A percentile compares a stretch with the other conserved stretches of the same genome.
phyloP scores from a whole-genome alignment of 2,329 filamentous ascomycete species.

The Cladorrhinum sp. region DNA sequence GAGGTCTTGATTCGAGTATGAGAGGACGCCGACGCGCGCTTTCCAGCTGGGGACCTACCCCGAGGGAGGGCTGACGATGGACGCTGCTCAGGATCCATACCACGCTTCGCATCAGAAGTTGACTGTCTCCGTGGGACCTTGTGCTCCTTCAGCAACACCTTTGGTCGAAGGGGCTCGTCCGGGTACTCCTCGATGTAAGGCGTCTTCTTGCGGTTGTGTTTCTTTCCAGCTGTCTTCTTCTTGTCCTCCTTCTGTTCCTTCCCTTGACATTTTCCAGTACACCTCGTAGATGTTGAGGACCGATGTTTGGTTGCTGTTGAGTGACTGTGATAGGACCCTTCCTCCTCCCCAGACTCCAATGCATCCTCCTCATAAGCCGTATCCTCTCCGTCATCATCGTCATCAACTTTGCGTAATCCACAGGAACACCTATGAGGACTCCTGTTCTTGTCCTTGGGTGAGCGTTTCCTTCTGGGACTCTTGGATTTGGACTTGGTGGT shows the following conservation, averaged over 20 bases:
- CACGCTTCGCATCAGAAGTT: slow-evolving; percentile 17
- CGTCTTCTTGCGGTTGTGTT: slow-evolving; percentile 7
- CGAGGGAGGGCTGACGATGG: slow-evolving; percentile 10
- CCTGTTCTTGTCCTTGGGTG: slow-evolving; percentile 17
- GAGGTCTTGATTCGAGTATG: slow-evolving; percentile 9
- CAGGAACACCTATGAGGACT: slow-evolving; percentile 13
- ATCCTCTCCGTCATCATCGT: slow-evolving; percentile 15
- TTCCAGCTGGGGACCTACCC: slow-evolving; percentile 20
- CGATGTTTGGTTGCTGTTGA: neutral
- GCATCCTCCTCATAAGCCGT: slow-evolving; percentile 19
- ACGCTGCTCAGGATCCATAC: slow-evolving; percentile 5
- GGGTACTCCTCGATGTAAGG: slow-evolving; percentile 30
- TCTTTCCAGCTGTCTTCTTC: slow-evolving; percentile 13
- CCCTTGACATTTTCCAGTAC: neutral
- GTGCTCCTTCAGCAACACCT: slow-evolving; percentile 26
- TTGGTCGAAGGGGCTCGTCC: slow-evolving; percentile 20
- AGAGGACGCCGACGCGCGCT: slow-evolving; percentile 11
- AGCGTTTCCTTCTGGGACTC: slow-evolving; percentile 17
- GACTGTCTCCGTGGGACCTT: slow-evolving; percentile 22
- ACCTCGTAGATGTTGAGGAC: neutral
- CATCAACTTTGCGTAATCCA: neutral
- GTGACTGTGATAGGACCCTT: neutral
- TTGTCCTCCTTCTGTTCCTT: slow-evolving; percentile 10
- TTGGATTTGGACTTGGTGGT: slow-evolving; percentile 10
- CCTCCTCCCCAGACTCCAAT: neutral